phyloP scores from a whole-genome alignment of 495 filamentous ascomycete species.

The Penicillium odoratum region DNA sequence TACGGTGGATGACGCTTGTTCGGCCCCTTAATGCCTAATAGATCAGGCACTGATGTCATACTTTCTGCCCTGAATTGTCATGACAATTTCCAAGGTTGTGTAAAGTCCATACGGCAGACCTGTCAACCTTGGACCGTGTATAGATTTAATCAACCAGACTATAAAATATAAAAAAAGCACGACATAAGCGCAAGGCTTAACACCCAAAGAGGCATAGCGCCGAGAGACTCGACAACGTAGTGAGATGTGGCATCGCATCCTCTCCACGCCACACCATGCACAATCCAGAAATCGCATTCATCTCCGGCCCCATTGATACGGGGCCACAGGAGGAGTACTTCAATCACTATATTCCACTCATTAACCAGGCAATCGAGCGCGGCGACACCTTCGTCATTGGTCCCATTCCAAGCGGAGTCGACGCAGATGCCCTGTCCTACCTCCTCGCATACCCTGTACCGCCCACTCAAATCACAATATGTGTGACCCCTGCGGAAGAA shows the following conservation, averaged over 20 bases:
- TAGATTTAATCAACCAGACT: background rate
- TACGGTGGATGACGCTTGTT: background rate
- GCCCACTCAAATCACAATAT: slow-evolving; percentile 27
- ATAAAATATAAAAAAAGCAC: too few species aligned
- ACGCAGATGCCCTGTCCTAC: slow-evolving; percentile 30
- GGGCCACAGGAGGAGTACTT: slow-evolving; percentile 24
- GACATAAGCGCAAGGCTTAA: background rate
- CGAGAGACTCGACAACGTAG: background rate
- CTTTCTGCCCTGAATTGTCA: background rate
- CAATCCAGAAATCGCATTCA: slow-evolving; percentile 23
- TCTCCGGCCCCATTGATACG: slow-evolving; percentile 32
- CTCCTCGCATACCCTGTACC: slow-evolving; percentile 24
- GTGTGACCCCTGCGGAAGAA: slow-evolving; percentile 24
- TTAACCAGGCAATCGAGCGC: slow-evolving; percentile 20
- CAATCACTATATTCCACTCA: slow-evolving; percentile 21
- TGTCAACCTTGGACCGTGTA: background rate
- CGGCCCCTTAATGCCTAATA: background rate
- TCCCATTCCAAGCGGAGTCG: slow-evolving; percentile 26
- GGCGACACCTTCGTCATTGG: slow-evolving; percentile 29
- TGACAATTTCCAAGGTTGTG: background rate
- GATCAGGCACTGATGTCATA: background rate
- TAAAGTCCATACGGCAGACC: background rate
- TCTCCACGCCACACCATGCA: background rate
- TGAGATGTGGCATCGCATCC: background rate
- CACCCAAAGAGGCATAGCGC: background rate